Conservation (phyloP, 768 basidiomycete species). For the Guyanaporus albipodus region DNA sequence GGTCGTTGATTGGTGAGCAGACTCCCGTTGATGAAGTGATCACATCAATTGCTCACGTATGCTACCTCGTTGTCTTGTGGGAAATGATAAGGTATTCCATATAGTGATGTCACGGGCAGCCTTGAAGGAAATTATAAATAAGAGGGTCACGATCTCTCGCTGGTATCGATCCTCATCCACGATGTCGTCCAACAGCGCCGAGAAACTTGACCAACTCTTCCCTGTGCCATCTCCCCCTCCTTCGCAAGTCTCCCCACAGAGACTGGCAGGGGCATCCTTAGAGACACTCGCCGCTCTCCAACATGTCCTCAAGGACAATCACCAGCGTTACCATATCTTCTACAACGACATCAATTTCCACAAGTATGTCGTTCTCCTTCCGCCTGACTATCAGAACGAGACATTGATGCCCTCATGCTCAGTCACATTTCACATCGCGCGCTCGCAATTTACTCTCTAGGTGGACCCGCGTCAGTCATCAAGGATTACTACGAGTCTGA, state of each 20-base stretch:
- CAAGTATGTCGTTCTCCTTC: slow-evolving; percentile 38
- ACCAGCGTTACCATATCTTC: slow-evolving; percentile 46
- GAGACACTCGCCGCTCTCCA: slow-evolving; percentile 23
- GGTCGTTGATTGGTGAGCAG: too few species aligned
- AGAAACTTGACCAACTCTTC: slow-evolving; percentile 22
- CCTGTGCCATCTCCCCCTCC: slow-evolving; percentile 26
- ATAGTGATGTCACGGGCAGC: too few species aligned
- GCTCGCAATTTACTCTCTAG: slow-evolving; percentile 27
- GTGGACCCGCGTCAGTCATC: slow-evolving; percentile 22
- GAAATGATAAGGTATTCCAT: too few species aligned
- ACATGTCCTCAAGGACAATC: slow-evolving; percentile 45
- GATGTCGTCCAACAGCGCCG: slow-evolving; percentile 13
- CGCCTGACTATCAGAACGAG: too few species aligned
- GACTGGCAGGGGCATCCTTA: slow-evolving; percentile 23
- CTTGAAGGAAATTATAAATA: too few species aligned
- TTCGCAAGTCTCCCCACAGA: slow-evolving; percentile 24
- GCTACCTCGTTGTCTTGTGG: too few species aligned
- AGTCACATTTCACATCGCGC: slow-evolving; percentile 31
- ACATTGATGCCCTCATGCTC: neutral
- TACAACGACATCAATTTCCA: slow-evolving; percentile 45
- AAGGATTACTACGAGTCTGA: slow-evolving; percentile 27
- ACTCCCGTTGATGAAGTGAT: too few species aligned
- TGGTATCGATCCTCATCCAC: neutral
- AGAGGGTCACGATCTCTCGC: too few species aligned
- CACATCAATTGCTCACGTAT: too few species aligned